Conservation (phyloP, 78 protist genomes). For the Blattamonas nauphoetae region DNA sequence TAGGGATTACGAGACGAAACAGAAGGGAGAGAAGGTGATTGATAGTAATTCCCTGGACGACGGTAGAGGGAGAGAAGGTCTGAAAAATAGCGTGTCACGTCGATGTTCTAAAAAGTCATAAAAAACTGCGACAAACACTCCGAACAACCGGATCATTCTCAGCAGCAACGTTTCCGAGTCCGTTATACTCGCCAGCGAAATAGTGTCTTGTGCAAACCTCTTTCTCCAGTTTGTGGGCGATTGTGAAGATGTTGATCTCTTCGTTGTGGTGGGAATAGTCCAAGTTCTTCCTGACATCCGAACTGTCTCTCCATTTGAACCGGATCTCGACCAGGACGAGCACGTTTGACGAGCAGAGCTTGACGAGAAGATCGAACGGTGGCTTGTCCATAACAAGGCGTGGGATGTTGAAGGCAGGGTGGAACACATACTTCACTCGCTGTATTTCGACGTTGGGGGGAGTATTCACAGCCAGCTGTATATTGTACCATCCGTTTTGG, state of each 20-base stretch:
- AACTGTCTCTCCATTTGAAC: too few species aligned
- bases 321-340: constrained; percentile 6
- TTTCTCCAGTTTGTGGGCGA: not conserved
- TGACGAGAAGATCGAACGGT: constrained; percentile 16
- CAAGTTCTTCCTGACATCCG: too few species aligned
- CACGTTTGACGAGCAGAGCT: constrained; percentile 12
- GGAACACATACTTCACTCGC: constrained; percentile 18
- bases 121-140: not conserved
- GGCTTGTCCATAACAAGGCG: not conserved
- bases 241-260: constrained; percentile 3
- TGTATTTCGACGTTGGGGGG: constrained; percentile 6
- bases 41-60: constrained; percentile 17
- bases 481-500: constrained; percentile 15
- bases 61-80: constrained; percentile 8
- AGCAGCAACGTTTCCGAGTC: not conserved
- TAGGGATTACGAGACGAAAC: too few species aligned
- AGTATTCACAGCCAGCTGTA: not conserved
- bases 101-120: not conserved
- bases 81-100: not conserved
- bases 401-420: constrained; percentile 17
- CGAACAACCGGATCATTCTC: not conserved
- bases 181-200: constrained; percentile 8
- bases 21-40: too few species aligned
- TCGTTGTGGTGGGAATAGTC: too few species aligned
- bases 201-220: constrained; percentile 3